These are phyloP conservation scores for Lactarius sp. DNA, from an alignment of 768 basidiomycete species.

Conservation along the genomic window DNA sequence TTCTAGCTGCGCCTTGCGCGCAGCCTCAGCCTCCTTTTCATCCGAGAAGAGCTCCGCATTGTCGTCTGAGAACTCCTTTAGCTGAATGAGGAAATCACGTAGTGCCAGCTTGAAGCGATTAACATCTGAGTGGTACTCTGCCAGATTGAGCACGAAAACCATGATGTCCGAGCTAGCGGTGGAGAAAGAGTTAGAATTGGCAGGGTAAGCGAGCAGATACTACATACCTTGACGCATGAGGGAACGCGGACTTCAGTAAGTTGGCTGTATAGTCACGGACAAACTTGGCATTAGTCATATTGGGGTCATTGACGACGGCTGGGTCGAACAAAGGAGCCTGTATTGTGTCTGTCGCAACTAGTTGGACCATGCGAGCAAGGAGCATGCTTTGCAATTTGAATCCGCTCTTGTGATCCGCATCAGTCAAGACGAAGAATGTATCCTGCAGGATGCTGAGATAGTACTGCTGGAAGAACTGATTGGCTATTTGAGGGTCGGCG, in stretches of 20 bases:
- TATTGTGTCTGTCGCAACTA: slow-evolving; percentile 78
- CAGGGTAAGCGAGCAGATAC: neutral
- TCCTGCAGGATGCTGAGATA: slow-evolving; percentile 91
- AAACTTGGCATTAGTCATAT: slow-evolving; percentile 73
- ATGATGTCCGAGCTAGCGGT: slow-evolving; percentile 59
- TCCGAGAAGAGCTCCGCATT: slow-evolving; percentile 90
- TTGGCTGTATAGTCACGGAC: slow-evolving; percentile 83
- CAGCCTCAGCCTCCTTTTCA: slow-evolving; percentile 86
- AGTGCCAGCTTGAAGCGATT: slow-evolving; percentile 91
- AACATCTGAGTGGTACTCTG: slow-evolving; percentile 72
- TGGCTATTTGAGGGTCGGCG: slow-evolving; percentile 72
- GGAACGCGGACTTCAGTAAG: slow-evolving; percentile 84
- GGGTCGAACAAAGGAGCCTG: slow-evolving; percentile 84
- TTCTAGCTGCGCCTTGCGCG: slow-evolving; percentile 75
- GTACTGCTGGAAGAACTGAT: slow-evolving; percentile 95
- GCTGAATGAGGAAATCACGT: slow-evolving; percentile 95
- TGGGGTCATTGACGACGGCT: slow-evolving; percentile 59
- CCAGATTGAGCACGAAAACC: slow-evolving; percentile 60
- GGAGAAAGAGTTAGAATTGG: slow-evolving; percentile 1
- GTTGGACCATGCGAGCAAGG: slow-evolving; percentile 90
- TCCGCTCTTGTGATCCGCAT: slow-evolving; percentile 98
- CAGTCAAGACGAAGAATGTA: slow-evolving; percentile 95
- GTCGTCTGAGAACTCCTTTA: slow-evolving; percentile 96
- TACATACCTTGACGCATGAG: slow-evolving; percentile 80
- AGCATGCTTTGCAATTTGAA: slow-evolving; percentile 93